phyloP scores from a whole-genome alignment of 768 basidiomycete species.

The Lactarius akahatsu region DNA sequence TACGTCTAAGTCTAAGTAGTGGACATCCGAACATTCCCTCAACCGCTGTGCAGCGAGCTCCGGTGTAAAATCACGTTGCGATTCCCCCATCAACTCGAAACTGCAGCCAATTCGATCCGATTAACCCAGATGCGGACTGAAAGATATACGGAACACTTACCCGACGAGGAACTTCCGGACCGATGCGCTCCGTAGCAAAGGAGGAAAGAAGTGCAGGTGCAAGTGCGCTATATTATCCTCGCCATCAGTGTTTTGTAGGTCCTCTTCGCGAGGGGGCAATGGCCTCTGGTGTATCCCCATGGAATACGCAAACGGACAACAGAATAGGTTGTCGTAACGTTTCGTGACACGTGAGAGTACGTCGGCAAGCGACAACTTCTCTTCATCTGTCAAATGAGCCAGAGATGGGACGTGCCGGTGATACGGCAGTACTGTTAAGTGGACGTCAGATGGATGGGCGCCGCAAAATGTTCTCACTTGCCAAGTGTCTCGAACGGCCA shows the following conservation, averaged over 20 bases:
- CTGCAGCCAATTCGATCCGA: conserved; percentile 38
- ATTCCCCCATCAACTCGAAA: conserved; percentile 88
- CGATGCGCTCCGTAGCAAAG: conserved; percentile 75
- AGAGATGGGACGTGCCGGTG: conserved; percentile 77
- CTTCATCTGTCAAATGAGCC: conserved; percentile 54
- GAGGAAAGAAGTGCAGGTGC: conserved; percentile 86
- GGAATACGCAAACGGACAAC: conserved; percentile 88
- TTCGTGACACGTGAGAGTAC: conserved; percentile 63
- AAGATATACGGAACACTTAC: conserved; percentile 42
- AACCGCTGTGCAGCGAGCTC: conserved; percentile 79
- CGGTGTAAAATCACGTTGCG: conserved; percentile 85
- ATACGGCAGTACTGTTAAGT: conserved; percentile 63
- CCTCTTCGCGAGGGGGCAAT: conserved; percentile 41
- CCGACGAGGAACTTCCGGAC: conserved; percentile 91
- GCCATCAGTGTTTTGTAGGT: conserved; percentile 40
- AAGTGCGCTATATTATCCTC: conserved; percentile 66
- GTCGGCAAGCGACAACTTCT: conserved; percentile 63
- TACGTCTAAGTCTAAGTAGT: conserved; percentile 55
- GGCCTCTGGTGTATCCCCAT: conserved; percentile 94
- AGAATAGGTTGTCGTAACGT: conserved; percentile 77
- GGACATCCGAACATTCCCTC: conserved; percentile 53
- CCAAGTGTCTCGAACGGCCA: conserved; percentile 90
- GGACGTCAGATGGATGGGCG: conserved; percentile 13
- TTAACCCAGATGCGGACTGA: not conserved
- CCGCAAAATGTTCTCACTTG: conserved; percentile 36